Percentiles rank a stretch among this genome's conserved stretches.
Evolutionary conservation across 2,329 filamentous ascomycete species (phyloP).

Genomic region (Phialophora macrospora): DNA sequence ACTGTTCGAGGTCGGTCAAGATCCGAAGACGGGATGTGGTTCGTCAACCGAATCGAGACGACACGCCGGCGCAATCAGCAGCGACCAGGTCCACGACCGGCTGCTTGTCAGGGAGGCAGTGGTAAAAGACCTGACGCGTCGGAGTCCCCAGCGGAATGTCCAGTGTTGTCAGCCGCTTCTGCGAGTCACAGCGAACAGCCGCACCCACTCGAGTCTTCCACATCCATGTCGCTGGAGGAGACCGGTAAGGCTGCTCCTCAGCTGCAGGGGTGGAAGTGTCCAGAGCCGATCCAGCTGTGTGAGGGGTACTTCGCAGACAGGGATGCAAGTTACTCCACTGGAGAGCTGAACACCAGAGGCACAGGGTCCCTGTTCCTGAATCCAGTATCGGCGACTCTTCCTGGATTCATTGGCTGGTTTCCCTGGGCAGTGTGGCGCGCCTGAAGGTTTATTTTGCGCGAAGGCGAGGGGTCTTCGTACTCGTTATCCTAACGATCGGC

Average conservation of each 20-base stretch:
- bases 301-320: neutral
- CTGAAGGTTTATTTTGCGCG: neutral
- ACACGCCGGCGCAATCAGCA: neutral
- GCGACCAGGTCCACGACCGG: neutral
- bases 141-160: neutral
- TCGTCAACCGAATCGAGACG: neutral
- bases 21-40: neutral
- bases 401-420: conserved; percentile 6
- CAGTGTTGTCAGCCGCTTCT: neutral
- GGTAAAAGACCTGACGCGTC: neutral
- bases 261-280: neutral
- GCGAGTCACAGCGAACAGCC: neutral
- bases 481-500: neutral
- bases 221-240: no score
- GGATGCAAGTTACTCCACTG: neutral
- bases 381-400: neutral
- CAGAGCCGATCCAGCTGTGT: neutral
- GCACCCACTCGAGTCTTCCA: neutral
- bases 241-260: neutral
- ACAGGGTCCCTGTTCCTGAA: neutral
- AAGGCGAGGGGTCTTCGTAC: neutral
- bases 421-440: neutral
- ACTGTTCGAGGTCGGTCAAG: neutral
- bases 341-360: neutral
- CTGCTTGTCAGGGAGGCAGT: neutral